phyloP scores from a whole-genome alignment of 352 stramenopile genomes.

The Globisporangium rhizosaccharum region DNA sequence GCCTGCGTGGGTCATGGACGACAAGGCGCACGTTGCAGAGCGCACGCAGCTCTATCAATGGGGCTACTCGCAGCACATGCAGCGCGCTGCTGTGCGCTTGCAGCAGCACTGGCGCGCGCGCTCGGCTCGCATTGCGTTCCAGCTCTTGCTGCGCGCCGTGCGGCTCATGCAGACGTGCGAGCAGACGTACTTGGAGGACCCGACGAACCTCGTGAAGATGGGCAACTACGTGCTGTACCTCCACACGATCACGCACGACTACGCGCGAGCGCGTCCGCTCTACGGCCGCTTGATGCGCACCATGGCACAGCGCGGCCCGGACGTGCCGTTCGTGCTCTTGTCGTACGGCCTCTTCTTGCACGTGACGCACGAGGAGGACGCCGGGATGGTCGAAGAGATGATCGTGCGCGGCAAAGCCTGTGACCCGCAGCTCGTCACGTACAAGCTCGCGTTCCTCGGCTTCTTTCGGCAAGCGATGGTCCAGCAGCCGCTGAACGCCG shows the following conservation, averaged over 20 bases:
- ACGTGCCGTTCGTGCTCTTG: slow-evolving; percentile 76
- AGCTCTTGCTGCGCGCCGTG: slow-evolving; percentile 57
- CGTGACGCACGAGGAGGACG: slow-evolving; percentile 69
- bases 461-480: slow-evolving; percentile 77
- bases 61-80: slow-evolving; percentile 65
- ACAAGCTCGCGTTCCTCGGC: slow-evolving; percentile 70
- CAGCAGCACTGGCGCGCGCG: slow-evolving; percentile 56
- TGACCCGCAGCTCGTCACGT: slow-evolving; percentile 56
- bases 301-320: slow-evolving; percentile 72
- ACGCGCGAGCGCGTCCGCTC: slow-evolving; percentile 65
- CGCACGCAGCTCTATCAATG: slow-evolving; percentile 46
- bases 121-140: slow-evolving; percentile 47
- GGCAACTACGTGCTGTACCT: slow-evolving; percentile 83
- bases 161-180: slow-evolving; percentile 67
- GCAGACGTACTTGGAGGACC: slow-evolving; percentile 67
- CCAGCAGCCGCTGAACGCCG: slow-evolving; percentile 44
- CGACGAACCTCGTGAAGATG: slow-evolving; percentile 65
- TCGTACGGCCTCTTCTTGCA: slow-evolving; percentile 72
- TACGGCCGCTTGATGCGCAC: slow-evolving; percentile 63
- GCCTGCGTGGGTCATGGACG: slow-evolving; percentile 40
- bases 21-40: slow-evolving; percentile 38
- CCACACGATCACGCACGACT: slow-evolving; percentile 71
- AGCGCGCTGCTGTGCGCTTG: slow-evolving; percentile 35
- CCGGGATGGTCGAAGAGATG: slow-evolving; percentile 58
- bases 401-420: slow-evolving; percentile 45